Evolutionary conservation across 2,329 filamentous ascomycete genomes (phyloP), one percentile per base, ranked within the genome.

Genomic region (Lasiodiplodia sp.): DNA sequence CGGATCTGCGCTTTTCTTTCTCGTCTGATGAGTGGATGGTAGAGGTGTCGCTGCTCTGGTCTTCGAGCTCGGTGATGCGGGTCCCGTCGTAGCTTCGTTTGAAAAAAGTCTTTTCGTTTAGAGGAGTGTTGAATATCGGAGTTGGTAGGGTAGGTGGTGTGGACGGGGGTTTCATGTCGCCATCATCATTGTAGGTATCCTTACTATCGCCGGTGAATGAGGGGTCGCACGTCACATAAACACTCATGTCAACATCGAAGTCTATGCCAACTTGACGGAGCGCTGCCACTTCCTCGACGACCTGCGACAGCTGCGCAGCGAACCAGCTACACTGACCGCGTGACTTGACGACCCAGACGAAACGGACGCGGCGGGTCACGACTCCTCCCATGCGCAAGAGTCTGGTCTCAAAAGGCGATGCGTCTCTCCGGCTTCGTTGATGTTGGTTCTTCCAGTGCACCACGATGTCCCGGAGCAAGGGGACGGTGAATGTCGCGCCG

Each of bases 341-440:
- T n/a, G 83, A 82, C 73, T 86, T 88, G 66, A 89, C 82, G 6
- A 88, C 84, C 87, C 87, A 89, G 11, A 88, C 78, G 70, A 88
- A 87, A 0, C 83, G 83, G 37, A 88, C 78, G 49, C 82, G 80
- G 55, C 85, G 81, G 0, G 84, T 86, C 7, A 82, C 82, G 18
- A 78, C 77, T 7, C 79, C 72, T 3, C 28, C 67, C 68, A 72
- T 70, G 25, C 10, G 28, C 18, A 18, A 6, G 21, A 47, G 18
- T 18, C 11, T 56, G 2, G 53, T 5, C 6, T 28, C 21, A 37
- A n/a, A n/a, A 28, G 18, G 18, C 18, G 53, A 21, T 10, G 53
- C 8, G 7, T 11, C 10, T 7, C 18, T 10, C 4, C 10, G 3
- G 25, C 16, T 23, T 10, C 14, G 28, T 28, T 23, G 60, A 38